phyloP scores from a whole-genome alignment of 495 filamentous ascomycete genomes.

The Gamarada debralockiae region DNA sequence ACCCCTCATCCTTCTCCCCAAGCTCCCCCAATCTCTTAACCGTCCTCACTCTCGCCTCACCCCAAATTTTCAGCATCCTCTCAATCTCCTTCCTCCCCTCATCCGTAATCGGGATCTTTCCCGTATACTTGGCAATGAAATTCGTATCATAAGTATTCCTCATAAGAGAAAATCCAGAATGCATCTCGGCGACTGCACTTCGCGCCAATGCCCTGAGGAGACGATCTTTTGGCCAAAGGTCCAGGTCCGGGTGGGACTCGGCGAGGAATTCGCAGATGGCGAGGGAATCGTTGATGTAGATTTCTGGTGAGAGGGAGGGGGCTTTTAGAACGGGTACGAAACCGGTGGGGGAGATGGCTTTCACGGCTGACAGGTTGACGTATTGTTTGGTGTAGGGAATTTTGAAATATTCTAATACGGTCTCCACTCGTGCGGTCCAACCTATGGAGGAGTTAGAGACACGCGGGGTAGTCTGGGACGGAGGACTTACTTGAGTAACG shows the following conservation, averaged over 20 bases:
- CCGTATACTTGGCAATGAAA: conserved; percentile 34
- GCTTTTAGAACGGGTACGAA: conserved; percentile 32
- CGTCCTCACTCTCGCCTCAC: conserved; percentile 11
- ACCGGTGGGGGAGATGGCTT: conserved; percentile 28
- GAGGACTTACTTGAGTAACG: conserved; percentile 32
- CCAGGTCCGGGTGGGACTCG: conserved; percentile 37
- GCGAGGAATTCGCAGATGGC: conserved; percentile 52
- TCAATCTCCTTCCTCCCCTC: conserved; percentile 28
- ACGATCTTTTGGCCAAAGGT: conserved; percentile 42
- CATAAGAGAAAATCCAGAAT: conserved; percentile 44
- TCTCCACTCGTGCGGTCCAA: conserved; percentile 35
- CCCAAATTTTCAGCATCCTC: conserved; percentile 35
- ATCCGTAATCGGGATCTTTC: conserved; percentile 18
- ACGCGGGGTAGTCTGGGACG: too few species aligned
- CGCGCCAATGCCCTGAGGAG: conserved; percentile 45
- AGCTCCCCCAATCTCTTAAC: conserved; percentile 30
- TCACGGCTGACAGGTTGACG: conserved; percentile 27
- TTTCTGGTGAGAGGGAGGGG: conserved; percentile 19
- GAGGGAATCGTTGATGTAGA: conserved; percentile 46
- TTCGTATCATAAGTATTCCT: conserved; percentile 42
- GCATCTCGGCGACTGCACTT: conserved; percentile 50
- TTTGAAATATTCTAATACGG: conserved; percentile 35
- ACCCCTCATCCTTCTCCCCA: conserved; percentile 37
- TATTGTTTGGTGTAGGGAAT: conserved; percentile 28
- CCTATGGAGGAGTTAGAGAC: conserved; percentile 22